Evolutionary conservation across 2,329 filamentous ascomycete genomes (phyloP).

Genomic region (Nemania sp.): DNA sequence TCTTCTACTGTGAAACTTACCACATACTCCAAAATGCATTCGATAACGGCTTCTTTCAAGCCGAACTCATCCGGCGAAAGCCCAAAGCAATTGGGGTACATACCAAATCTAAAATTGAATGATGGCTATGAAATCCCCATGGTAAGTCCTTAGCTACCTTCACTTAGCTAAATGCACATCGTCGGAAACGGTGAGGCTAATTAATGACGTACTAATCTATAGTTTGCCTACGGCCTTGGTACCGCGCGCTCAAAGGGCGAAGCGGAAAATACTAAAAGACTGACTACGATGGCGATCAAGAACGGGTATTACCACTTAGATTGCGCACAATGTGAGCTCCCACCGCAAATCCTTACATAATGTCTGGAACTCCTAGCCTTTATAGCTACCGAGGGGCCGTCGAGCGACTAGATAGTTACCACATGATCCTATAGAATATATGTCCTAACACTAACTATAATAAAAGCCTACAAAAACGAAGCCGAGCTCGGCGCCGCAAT

Average conservation of each 20-base stretch:
- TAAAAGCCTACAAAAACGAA: conserved; percentile 71
- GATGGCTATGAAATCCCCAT: conserved; percentile 80
- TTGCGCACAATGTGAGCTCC: conserved; percentile 72
- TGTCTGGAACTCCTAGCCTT: not conserved
- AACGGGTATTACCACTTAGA: conserved; percentile 80
- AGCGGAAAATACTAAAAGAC: conserved; percentile 64
- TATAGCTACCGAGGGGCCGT: not conserved
- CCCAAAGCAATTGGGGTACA: conserved; percentile 57
- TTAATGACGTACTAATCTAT: conserved; percentile 15
- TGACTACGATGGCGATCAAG: conserved; percentile 72
- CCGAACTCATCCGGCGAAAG: conserved; percentile 55
- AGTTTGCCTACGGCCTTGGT: conserved; percentile 79
- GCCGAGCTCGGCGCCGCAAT: conserved; percentile 78
- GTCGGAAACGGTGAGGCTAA: conserved; percentile 11
- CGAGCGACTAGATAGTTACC: not conserved
- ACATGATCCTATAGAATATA: not conserved
- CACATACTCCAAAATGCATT: conserved; percentile 55
- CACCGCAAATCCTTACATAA: not conserved
- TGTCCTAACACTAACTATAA: conserved; percentile 25
- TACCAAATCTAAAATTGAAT: conserved; percentile 75
- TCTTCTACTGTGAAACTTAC: not conserved
- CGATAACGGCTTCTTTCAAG: conserved; percentile 55
- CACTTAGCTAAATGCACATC: not conserved
- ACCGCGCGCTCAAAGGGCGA: conserved; percentile 74
- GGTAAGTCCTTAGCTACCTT: conserved; percentile 56